Conservation (phyloP, 1,284 basidiomycete species). For the Xanthoconium separans region DNA sequence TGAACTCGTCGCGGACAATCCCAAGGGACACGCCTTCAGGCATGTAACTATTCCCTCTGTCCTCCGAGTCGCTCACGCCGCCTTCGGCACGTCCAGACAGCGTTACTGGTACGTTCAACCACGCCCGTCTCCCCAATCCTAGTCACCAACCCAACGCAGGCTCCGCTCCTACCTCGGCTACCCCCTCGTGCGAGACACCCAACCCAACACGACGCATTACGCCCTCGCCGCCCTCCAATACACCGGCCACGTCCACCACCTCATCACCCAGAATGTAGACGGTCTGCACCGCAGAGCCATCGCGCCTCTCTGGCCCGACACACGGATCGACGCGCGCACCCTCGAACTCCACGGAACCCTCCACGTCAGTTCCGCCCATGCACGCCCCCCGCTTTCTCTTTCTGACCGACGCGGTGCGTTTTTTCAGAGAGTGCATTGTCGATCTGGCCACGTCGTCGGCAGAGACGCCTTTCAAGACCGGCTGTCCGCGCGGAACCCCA, state of each 20-base stretch:
- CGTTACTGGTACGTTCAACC: slow-evolving; percentile 59
- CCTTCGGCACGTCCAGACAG: slow-evolving; percentile 45
- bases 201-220: slow-evolving; percentile 86
- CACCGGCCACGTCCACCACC: slow-evolving; percentile 54
- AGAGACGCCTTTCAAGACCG: slow-evolving; percentile 74
- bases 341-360: slow-evolving; percentile 90
- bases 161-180: slow-evolving; percentile 85
- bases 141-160: slow-evolving; percentile 40
- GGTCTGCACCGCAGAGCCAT: slow-evolving; percentile 83
- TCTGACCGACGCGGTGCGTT: too few species aligned
- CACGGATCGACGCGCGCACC: slow-evolving; percentile 46
- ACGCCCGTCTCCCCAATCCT: not conserved
- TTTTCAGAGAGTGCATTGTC: slow-evolving; percentile 74
- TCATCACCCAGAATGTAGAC: slow-evolving; percentile 93
- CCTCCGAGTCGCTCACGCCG: slow-evolving; percentile 6
- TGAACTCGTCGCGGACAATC: slow-evolving; percentile 71
- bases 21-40: slow-evolving; percentile 69
- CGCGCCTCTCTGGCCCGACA: slow-evolving; percentile 37
- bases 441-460: slow-evolving; percentile 62
- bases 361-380: slow-evolving; percentile 50
- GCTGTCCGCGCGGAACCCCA: slow-evolving; percentile 73
- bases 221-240: slow-evolving; percentile 82
- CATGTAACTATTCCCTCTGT: slow-evolving; percentile 28
- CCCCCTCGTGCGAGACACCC: slow-evolving; percentile 73
- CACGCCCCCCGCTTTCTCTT: too few species aligned